Evolutionary conservation across 176 grass and related monocot genomes (phyloP), one percentile per base, ranked within the genome.

Genomic region (Dactylis glomerata): DNA sequence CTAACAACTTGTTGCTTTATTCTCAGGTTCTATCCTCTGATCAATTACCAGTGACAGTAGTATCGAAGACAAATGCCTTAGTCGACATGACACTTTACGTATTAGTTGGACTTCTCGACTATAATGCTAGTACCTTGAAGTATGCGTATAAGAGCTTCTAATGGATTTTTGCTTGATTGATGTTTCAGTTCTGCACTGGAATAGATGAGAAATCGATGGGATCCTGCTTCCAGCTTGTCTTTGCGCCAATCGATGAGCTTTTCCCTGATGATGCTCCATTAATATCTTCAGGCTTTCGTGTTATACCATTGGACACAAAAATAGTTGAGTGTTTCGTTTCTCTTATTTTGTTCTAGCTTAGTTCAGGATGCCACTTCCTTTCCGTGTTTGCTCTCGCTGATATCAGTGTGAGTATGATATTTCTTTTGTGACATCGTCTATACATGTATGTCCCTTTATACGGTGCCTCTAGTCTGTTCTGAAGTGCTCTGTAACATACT

Each of bases 191-290:
- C 89, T 99, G 92, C 85, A 86, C 90, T 57, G 97, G 97, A 76
- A 94, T 92, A 58, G 97, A 96, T 37, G 97, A 99, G 66, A 96
- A 99, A 91, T 91, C 93, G 19, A 75, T 94, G 87, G 97, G 97
- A 78, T 95, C 93, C 22, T 96, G 97, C 82, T 92, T 92, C 72
- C 97, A 99, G 68, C 97, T 99, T 96, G 93, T 99, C 50, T 99
- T 96, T 89, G 92, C 97, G 57, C 92, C 92, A 76, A 94, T 99
- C 12, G 92, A 99, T 77, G 97, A 99, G 67, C 92, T 89, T 84
- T 99, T 99, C 80, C 93, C 97, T 68, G 97, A 99, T 49, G 97
- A 99, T 85, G 92, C 93, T 84, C 93, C 94, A 0, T 82, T 99
- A 41, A 65, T 99, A 63, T 91, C 97, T 63, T 99, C 97, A 77